These are phyloP conservation scores for Herpetomonas samuelpessoai DNA, from an alignment of 208 protist species.

Conservation along the genomic window DNA sequence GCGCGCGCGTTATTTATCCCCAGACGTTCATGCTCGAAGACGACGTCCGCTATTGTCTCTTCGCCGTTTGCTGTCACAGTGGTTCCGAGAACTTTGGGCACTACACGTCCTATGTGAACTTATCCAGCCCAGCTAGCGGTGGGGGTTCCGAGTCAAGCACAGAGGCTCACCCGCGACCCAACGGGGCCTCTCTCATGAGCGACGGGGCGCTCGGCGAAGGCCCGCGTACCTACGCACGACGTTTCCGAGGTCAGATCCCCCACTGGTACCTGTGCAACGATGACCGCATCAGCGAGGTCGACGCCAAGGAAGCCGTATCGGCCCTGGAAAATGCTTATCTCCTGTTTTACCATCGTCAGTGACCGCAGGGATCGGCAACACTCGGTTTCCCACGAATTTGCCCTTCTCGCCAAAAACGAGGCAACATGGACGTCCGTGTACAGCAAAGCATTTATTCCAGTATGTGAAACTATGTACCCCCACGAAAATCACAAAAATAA, in stretches of 20 bases:
- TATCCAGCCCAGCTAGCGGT: slow-evolving; percentile 14
- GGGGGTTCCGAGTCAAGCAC: not conserved
- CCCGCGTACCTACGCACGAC: not conserved
- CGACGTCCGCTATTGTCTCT: slow-evolving; percentile 55
- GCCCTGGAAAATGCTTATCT: slow-evolving; percentile 67
- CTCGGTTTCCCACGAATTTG: too few species aligned
- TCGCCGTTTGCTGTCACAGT: slow-evolving; percentile 71
- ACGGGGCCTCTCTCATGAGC: not conserved
- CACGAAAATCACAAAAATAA: too few species aligned
- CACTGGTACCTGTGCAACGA: slow-evolving; percentile 87
- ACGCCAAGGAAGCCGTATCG: slow-evolving; percentile 30
- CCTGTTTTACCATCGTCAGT: slow-evolving; percentile 63
- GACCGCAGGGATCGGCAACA: too few species aligned
- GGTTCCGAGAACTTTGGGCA: slow-evolving; percentile 68
- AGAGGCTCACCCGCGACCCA: not conserved
- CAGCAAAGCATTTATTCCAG: too few species aligned
- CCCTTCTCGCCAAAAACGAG: too few species aligned
- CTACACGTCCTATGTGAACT: slow-evolving; percentile 77
- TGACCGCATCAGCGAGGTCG: slow-evolving; percentile 34
- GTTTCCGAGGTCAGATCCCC: slow-evolving; percentile 3
- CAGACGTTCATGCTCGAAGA: slow-evolving; percentile 37
- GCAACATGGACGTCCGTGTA: too few species aligned
- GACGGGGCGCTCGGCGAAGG: not conserved
- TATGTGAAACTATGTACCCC: too few species aligned
- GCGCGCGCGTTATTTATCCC: slow-evolving; percentile 47